These are phyloP conservation scores for Vitis riparia DNA, from an alignment of 164 flowering plant genomes.

Conservation along the genomic window DNA sequence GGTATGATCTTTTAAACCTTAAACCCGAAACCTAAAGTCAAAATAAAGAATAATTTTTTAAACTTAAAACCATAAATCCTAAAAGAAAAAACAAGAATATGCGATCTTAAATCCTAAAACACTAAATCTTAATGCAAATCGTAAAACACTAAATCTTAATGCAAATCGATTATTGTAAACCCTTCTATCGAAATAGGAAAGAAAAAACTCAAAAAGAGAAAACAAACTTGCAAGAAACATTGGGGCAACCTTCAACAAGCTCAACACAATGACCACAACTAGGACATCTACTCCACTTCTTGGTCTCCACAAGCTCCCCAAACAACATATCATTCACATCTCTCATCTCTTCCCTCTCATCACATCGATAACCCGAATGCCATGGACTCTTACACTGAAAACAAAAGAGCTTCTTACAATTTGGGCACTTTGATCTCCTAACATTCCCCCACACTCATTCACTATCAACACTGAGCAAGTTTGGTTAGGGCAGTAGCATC, in stretches of 20 bases:
- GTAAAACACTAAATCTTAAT: too few relatives aligned
- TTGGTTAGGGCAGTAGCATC: constrained; percentile 14
- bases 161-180: too few relatives aligned
- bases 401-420: constrained; percentile 19
- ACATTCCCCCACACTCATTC: constrained; percentile 15
- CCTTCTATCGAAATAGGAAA: background rate
- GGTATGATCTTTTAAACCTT: too few relatives aligned
- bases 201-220: background rate
- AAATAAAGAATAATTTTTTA: too few relatives aligned
- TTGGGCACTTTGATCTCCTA: constrained; percentile 12
- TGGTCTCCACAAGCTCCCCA: constrained; percentile 1
- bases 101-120: too few relatives aligned
- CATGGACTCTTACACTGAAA: constrained; percentile 20
- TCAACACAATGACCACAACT: constrained; percentile 16
- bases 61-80: too few relatives aligned
- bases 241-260: constrained; percentile 7
- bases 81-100: too few relatives aligned
- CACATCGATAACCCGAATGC: constrained; percentile 20
- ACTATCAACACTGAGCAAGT: constrained; percentile 16
- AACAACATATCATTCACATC: constrained; percentile 14
- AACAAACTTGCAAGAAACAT: constrained; percentile 17
- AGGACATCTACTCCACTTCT: constrained; percentile 18
- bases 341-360: constrained; percentile 1
- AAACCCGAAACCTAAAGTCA: too few relatives aligned
- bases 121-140: too few relatives aligned